Evolutionary conservation across 2,329 filamentous ascomycete species (phyloP).

Genomic region (Aspergillus jensenii): DNA sequence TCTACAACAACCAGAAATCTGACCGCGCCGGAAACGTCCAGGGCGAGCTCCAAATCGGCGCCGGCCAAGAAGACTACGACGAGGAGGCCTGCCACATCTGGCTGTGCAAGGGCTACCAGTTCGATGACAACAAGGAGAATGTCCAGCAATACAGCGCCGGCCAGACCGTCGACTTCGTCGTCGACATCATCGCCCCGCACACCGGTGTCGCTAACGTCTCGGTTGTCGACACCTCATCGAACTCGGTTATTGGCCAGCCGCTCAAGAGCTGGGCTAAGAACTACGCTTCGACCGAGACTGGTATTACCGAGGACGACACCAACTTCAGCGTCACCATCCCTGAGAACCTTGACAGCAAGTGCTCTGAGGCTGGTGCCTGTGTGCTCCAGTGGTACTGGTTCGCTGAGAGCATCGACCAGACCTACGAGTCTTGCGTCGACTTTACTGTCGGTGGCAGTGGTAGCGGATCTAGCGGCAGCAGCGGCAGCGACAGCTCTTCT

Average conservation of each 20-base stretch:
- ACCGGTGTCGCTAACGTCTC: conserved; percentile 51
- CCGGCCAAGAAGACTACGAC: conserved; percentile 50
- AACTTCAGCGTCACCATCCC: conserved; percentile 34
- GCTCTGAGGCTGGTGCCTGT: conserved; percentile 29
- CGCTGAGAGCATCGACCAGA: conserved; percentile 35
- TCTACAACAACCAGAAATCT: conserved; percentile 52
- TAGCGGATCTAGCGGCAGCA: conserved; percentile 18
- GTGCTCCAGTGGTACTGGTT: conserved; percentile 39
- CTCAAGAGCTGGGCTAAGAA: conserved; percentile 30
- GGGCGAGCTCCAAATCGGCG: conserved; percentile 52
- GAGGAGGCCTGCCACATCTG: conserved; percentile 51
- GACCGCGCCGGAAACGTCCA: conserved; percentile 61
- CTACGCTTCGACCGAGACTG: conserved; percentile 32
- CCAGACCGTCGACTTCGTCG: conserved; percentile 44
- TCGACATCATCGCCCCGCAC: conserved; percentile 50
- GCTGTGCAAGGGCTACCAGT: conserved; percentile 61
- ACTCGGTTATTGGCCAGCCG: conserved; percentile 38
- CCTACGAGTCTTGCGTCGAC: conserved; percentile 37
- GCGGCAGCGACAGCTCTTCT: conserved; percentile 12
- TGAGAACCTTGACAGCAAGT: conserved; percentile 27
- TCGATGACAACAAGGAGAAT: conserved; percentile 55
- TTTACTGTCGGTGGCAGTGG: conserved; percentile 27
- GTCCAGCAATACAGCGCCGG: conserved; percentile 53
- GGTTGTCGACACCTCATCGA: conserved; percentile 48
- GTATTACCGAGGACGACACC: conserved; percentile 26